Percentiles rank a stretch among this genome's conserved stretches.
Evolutionary conservation across 768 basidiomycete species (phyloP).

Genomic region (Pulveroboletus ravenelii): DNA sequence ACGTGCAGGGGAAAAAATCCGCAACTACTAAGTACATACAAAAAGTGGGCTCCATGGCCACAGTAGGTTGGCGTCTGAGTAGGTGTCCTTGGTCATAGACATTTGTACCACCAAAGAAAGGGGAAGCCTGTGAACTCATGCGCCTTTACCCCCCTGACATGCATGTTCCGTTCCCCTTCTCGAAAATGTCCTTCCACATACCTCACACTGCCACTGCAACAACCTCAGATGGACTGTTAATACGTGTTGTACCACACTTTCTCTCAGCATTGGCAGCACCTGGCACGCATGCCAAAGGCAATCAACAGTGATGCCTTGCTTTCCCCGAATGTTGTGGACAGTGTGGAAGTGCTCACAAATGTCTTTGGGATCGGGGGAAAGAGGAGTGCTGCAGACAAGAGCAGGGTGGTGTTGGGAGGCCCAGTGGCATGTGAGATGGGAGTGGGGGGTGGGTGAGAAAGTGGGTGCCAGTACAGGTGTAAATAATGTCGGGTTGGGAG

Average conservation of each 20-base stretch:
- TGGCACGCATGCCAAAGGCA: conserved; percentile 15
- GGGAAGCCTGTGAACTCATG: too few relatives aligned
- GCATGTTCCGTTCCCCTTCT: conserved; percentile 12
- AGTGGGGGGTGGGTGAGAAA: not conserved
- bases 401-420: not conserved
- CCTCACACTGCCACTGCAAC: conserved; percentile 12
- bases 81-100: too few relatives aligned
- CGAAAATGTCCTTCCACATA: conserved; percentile 13
- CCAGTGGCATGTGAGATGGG: conserved; percentile 10
- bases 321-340: conserved; percentile 11
- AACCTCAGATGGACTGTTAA: conserved; percentile 14
- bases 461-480: not conserved
- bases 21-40: too few relatives aligned
- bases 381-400: not conserved
- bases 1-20: too few relatives aligned
- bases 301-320: conserved; percentile 8
- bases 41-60: too few relatives aligned
- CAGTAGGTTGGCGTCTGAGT: too few relatives aligned
- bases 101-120: too few relatives aligned
- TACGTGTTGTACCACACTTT: conserved; percentile 17
- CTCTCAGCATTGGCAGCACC: conserved; percentile 13
- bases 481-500: not conserved
- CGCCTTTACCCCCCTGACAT: not conserved
- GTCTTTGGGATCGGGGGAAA: conserved; percentile 2
- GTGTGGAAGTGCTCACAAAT: conserved; percentile 11